These are phyloP conservation scores for Microsporum canis DNA, from an alignment of 2,329 filamentous ascomycete species.

Conservation along the genomic window DNA sequence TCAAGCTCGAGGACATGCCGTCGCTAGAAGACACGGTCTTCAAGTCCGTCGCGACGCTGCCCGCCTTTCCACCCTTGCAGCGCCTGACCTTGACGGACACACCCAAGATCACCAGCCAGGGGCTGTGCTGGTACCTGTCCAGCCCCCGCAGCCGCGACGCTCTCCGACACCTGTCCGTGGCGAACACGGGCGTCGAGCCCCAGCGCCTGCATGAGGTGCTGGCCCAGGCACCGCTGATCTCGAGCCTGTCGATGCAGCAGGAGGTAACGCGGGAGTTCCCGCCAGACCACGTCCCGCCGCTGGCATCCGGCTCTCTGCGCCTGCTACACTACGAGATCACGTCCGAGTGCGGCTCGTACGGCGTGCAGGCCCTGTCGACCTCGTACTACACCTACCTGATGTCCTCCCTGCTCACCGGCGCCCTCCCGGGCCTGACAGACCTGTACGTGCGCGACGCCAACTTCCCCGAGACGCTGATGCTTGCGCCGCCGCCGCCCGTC, in stretches of 20 bases:
- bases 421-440: slow-evolving; percentile 59
- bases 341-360: slow-evolving; percentile 44
- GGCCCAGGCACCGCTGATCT: slow-evolving; percentile 31
- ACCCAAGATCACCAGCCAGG: slow-evolving; percentile 59
- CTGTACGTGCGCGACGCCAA: slow-evolving; percentile 77
- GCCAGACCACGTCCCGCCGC: slow-evolving; percentile 41
- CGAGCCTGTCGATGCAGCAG: slow-evolving; percentile 43
- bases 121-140: slow-evolving; percentile 58
- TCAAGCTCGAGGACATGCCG: slow-evolving; percentile 60
- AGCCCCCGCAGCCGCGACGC: slow-evolving; percentile 47
- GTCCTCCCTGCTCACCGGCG: slow-evolving; percentile 64
- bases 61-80: slow-evolving; percentile 62
- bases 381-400: slow-evolving; percentile 79
- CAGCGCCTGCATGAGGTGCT: slow-evolving; percentile 35
- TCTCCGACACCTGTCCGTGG: slow-evolving; percentile 58
- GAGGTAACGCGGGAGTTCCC: slow-evolving; percentile 48
- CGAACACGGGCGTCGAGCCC: slow-evolving; percentile 54
- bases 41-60: slow-evolving; percentile 51
- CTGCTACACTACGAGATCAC: slow-evolving; percentile 77
- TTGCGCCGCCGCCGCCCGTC: slow-evolving; percentile 52
- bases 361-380: slow-evolving; percentile 39
- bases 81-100: slow-evolving; percentile 62
- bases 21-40: slow-evolving; percentile 71
- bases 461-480: slow-evolving; percentile 69
- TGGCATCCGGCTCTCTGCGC: slow-evolving; percentile 57